These are phyloP conservation scores for Chytriomyces sp. DNA, from an alignment of 192 early-diverging fungal species.

Conservation along the genomic window DNA sequence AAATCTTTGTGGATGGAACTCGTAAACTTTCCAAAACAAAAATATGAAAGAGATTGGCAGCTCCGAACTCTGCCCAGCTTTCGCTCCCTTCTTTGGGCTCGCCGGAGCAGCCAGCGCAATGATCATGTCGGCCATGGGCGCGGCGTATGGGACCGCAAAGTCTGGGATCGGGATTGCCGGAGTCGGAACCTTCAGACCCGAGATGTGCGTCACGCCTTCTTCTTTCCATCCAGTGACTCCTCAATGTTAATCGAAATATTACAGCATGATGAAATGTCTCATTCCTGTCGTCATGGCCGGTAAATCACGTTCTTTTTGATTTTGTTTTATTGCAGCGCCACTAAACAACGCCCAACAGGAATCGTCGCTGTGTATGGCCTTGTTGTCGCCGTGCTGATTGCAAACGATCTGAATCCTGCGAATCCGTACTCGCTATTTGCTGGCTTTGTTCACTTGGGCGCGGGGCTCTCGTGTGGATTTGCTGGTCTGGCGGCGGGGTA, in stretches of 20 bases:
- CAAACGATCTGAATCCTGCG: conserved; percentile 50
- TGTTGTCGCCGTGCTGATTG: conserved; percentile 91
- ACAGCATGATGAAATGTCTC: conserved; percentile 61
- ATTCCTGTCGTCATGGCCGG: conserved; percentile 95
- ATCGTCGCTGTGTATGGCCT: conserved; percentile 99
- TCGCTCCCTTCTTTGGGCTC: conserved; percentile 94
- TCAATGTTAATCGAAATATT: neutral
- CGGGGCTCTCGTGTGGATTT: conserved; percentile 91
- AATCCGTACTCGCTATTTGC: conserved; percentile 60
- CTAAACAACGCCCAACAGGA: conserved; percentile 51
- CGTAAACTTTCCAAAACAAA: neutral
- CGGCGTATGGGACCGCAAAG: conserved; percentile 98
- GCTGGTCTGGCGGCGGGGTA: conserved; percentile 93
- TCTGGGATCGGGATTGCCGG: conserved; percentile 95
- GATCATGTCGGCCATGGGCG: conserved; percentile 82
- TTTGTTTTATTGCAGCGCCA: neutral
- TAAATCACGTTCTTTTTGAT: conserved; percentile 1
- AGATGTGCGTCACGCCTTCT: conserved; percentile 54
- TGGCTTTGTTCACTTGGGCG: conserved; percentile 90
- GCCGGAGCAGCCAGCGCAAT: conserved; percentile 90
- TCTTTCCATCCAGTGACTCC: neutral
- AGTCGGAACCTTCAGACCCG: conserved; percentile 92
- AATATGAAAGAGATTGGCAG: neutral
- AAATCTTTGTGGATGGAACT: neutral
- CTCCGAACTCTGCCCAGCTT: conserved; percentile 73